Evolutionary conservation across 768 basidiomycete genomes (phyloP).

Genomic region (Tricholoma terreum): DNA sequence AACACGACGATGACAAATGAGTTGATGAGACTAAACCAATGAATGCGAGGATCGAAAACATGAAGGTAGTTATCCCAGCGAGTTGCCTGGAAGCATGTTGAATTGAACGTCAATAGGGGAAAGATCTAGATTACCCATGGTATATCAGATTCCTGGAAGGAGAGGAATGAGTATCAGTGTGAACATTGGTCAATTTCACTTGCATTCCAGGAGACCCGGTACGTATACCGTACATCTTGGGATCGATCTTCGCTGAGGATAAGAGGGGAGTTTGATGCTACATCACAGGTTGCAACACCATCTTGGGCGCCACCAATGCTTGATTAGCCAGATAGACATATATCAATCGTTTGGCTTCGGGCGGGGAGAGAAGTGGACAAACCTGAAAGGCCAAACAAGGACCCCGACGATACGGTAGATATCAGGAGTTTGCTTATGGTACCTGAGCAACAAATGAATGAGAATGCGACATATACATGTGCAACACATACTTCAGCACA

Average conservation of each 20-base stretch:
- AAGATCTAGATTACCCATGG: constrained; percentile 57
- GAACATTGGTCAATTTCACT: constrained; percentile 21
- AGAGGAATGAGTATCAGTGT: not conserved
- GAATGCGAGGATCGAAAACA: constrained; percentile 90
- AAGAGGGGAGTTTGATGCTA: constrained; percentile 40
- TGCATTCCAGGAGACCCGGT: constrained; percentile 84
- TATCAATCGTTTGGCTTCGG: not conserved
- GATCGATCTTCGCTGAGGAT: constrained; percentile 56
- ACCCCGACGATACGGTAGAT: constrained; percentile 91
- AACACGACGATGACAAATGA: constrained; percentile 89
- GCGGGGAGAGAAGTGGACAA: not conserved
- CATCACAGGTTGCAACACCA: constrained; percentile 49
- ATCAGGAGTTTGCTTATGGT: constrained; percentile 68
- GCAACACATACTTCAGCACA: constrained; percentile 55
- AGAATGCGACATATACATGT: not conserved
- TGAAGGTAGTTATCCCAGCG: constrained; percentile 97
- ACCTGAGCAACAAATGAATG: constrained; percentile 43
- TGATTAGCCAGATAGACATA: not conserved
- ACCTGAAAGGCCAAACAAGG: constrained; percentile 71
- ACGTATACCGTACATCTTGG: constrained; percentile 80
- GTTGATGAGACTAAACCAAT: constrained; percentile 95
- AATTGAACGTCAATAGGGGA: not conserved
- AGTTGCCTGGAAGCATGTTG: constrained; percentile 60
- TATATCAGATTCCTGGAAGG: constrained; percentile 70
- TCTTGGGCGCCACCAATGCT: constrained; percentile 67